Percentiles rank a stretch among this genome's conserved stretches.
These are phyloP conservation scores for Sporothrix globosa DNA, from an alignment of 2,329 filamentous ascomycete species.

Conservation along the genomic window DNA sequence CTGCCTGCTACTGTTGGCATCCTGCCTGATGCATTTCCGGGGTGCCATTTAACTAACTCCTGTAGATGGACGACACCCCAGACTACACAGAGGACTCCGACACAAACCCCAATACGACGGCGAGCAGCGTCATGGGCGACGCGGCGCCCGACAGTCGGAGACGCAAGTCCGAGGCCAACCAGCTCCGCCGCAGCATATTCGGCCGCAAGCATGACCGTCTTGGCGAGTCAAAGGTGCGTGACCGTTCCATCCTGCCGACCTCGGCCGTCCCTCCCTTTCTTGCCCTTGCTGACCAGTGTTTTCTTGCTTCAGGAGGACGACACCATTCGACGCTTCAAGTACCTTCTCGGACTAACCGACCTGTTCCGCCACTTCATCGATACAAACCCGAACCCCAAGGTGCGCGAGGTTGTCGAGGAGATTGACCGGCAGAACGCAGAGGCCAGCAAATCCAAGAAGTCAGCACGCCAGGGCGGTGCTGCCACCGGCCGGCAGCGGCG, in stretches of 20 bases:
- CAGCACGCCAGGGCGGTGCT: slow-evolving; percentile 81
- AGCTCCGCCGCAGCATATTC: slow-evolving; percentile 87
- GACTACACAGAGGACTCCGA: slow-evolving; percentile 66
- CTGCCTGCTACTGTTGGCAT: not conserved
- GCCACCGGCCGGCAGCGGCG: slow-evolving; percentile 76
- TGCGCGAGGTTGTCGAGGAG: slow-evolving; percentile 89
- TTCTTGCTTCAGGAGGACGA: slow-evolving; percentile 74
- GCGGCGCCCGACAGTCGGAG: slow-evolving; percentile 74
- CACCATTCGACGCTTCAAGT: slow-evolving; percentile 89
- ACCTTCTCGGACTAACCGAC: slow-evolving; percentile 91
- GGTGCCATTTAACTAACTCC: not conserved
- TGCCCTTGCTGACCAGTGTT: slow-evolving; percentile 11
- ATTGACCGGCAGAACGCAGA: slow-evolving; percentile 92
- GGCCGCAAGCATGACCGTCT: slow-evolving; percentile 92
- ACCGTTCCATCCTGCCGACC: slow-evolving; percentile 5
- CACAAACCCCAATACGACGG: slow-evolving; percentile 69
- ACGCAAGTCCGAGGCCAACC: slow-evolving; percentile 81
- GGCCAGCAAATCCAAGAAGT: slow-evolving; percentile 70
- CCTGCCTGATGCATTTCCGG: not conserved
- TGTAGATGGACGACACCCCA: slow-evolving; percentile 67
- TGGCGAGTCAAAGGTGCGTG: slow-evolving; percentile 83
- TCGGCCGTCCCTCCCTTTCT: not conserved
- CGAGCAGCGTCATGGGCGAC: slow-evolving; percentile 86
- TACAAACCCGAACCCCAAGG: slow-evolving; percentile 91
- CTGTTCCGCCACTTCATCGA: slow-evolving; percentile 99